phyloP scores from a whole-genome alignment of 192 early-diverging fungal species.

The Tieghemiomyces parasiticus region DNA sequence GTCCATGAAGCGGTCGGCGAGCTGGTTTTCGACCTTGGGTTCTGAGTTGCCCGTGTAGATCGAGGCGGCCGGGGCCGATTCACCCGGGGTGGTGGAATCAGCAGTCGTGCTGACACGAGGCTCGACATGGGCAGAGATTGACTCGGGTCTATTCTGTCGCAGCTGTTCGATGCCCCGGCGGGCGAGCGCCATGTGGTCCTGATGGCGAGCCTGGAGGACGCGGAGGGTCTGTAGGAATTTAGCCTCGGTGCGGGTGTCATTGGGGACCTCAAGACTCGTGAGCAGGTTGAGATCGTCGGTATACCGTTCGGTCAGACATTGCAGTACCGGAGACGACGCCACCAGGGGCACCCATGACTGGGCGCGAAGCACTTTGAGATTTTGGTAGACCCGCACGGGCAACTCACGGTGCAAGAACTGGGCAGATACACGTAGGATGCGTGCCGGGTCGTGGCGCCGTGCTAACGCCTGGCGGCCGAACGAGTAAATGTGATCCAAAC shows the following conservation, averaged over 20 bases:
- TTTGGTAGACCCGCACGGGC: conserved; percentile 39
- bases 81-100: conserved; percentile 1
- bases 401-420: conserved; percentile 38
- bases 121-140: conserved; percentile 20
- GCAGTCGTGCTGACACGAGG: conserved; percentile 18
- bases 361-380: conserved; percentile 28
- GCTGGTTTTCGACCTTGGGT: conserved; percentile 26
- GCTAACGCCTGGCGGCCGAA: neutral
- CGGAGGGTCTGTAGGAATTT: conserved; percentile 25
- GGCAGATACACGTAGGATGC: conserved; percentile 25
- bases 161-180: conserved; percentile 25
- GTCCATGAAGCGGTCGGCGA: conserved; percentile 37
- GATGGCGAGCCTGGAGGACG: conserved; percentile 19
- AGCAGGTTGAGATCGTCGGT: conserved; percentile 30
- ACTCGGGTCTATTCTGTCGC: conserved; percentile 20
- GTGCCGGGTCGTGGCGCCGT: too few relatives aligned
- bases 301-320: conserved; percentile 30
- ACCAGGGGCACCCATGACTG: conserved; percentile 28
- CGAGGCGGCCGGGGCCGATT: conserved; percentile 22
- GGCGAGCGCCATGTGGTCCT: conserved; percentile 21
- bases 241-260: conserved; percentile 19
- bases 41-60: conserved; percentile 27
- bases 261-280: conserved; percentile 16
- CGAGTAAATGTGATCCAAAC: conserved; percentile 4
- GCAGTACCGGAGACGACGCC: conserved; percentile 24